Percentiles rank a stretch among this genome's conserved stretches.
phyloP scores from a whole-genome alignment of 192 early-diverging fungal genomes.

The Dissophora globulifera region DNA sequence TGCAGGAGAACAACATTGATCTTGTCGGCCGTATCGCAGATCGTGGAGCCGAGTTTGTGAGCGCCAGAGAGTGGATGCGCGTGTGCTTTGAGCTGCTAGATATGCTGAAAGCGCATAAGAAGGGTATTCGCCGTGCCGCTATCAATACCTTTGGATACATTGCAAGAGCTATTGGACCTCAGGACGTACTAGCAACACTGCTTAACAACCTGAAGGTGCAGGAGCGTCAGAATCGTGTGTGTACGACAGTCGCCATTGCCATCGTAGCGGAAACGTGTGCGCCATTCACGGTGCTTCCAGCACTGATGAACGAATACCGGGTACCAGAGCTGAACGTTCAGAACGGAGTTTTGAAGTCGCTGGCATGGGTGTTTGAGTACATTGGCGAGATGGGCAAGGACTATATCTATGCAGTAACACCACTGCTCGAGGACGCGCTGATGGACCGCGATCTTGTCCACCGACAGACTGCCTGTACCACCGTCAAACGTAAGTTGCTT shows the following conservation, averaged over 20 bases:
- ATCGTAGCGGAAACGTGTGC: slow-evolving; percentile 91
- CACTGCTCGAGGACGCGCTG: slow-evolving; percentile 95
- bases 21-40: slow-evolving; percentile 99
- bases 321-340: slow-evolving; percentile 99
- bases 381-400: slow-evolving; percentile 99
- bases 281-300: slow-evolving; percentile 97
- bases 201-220: slow-evolving; percentile 99
- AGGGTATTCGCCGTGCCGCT: slow-evolving; percentile 94
- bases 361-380: slow-evolving; percentile 98
- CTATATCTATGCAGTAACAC: slow-evolving; percentile 97
- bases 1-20: slow-evolving; percentile 74
- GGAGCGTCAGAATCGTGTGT: slow-evolving; percentile 99
- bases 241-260: slow-evolving; percentile 97
- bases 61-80: slow-evolving; percentile 99
- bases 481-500: slow-evolving; percentile 79
- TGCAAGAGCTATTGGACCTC: slow-evolving; percentile 98
- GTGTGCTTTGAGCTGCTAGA: slow-evolving; percentile 98
- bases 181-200: slow-evolving; percentile 97
- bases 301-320: slow-evolving; percentile 99
- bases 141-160: slow-evolving; percentile 99
- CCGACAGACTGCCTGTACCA: slow-evolving; percentile 95
- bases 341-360: slow-evolving; percentile 95
- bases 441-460: slow-evolving; percentile 99
- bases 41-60: slow-evolving; percentile 95
- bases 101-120: slow-evolving; percentile 95